Conservation (phyloP, 495 filamentous ascomycete genomes). For the Terfezia claveryi region DNA sequence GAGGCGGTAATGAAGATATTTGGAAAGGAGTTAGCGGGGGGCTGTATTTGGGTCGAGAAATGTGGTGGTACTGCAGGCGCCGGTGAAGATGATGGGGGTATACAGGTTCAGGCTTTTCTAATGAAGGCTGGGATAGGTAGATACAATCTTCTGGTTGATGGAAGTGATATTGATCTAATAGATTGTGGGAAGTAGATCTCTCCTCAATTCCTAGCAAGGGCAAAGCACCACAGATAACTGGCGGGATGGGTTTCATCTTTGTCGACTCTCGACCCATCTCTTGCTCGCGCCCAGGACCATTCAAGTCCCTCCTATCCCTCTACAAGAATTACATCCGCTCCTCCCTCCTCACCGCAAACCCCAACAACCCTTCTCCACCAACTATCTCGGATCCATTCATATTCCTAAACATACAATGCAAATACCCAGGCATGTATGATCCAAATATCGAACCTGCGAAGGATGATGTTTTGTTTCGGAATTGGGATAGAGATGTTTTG, state of each 20-base stretch:
- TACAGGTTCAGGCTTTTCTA: constrained; percentile 34
- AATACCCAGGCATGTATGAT: constrained; percentile 46
- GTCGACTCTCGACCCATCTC: constrained; percentile 62
- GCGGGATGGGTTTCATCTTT: constrained; percentile 41
- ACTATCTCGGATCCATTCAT: constrained; percentile 45
- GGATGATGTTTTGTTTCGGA: constrained; percentile 61
- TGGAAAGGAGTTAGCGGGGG: constrained; percentile 39
- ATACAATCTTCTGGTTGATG: background rate
- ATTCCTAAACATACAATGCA: constrained; percentile 48
- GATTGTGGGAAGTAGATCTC: background rate
- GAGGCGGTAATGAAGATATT: constrained; percentile 51
- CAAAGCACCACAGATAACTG: constrained; percentile 30
- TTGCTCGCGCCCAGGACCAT: constrained; percentile 30
- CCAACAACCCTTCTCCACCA: constrained; percentile 6
- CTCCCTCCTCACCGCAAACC: constrained; percentile 13
- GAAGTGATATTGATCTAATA: background rate
- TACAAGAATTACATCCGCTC: constrained; percentile 38
- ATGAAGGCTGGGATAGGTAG: constrained; percentile 25
- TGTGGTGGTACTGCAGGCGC: constrained; percentile 5
- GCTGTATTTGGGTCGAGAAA: constrained; percentile 26
- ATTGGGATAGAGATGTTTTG: constrained; percentile 31
- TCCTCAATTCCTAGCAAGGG: background rate
- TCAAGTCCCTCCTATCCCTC: constrained; percentile 39
- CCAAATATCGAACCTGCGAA: constrained; percentile 79
- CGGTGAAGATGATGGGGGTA: constrained; percentile 1